Percentiles rank a stretch among this genome's conserved stretches.
phyloP scores from a whole-genome alignment of 306 rosid genomes.

The Vachellia pachyceras region DNA sequence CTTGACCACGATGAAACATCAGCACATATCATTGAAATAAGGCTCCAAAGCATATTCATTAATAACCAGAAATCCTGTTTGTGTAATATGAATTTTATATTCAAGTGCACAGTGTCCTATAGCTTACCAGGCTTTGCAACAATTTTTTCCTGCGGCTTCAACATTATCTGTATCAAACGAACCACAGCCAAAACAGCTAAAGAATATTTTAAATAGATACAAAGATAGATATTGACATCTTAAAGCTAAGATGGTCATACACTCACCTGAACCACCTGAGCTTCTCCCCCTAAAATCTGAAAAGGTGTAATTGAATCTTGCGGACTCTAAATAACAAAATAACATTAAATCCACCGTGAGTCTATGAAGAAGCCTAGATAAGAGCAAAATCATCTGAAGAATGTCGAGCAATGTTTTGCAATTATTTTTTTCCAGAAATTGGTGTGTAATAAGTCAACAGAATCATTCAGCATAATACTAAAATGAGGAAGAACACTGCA shows the following conservation, averaged over 20 bases:
- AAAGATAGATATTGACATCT: background rate
- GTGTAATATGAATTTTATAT: no score
- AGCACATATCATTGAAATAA: slow-evolving; percentile 14
- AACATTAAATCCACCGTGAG: slow-evolving; percentile 33
- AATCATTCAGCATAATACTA: background rate
- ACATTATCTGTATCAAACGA: slow-evolving; percentile 71
- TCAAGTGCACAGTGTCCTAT: background rate
- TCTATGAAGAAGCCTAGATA: slow-evolving; percentile 28
- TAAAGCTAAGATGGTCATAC: slow-evolving; percentile 23
- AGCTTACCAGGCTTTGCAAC: slow-evolving; percentile 91
- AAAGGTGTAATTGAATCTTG: slow-evolving; percentile 88
- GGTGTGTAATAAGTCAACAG: background rate
- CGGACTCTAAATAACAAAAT: slow-evolving; percentile 70
- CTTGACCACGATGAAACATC: slow-evolving; percentile 35
- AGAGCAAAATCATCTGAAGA: slow-evolving; percentile 13
- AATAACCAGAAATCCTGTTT: background rate
- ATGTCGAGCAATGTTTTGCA: slow-evolving; percentile 6
- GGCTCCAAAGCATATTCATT: slow-evolving; percentile 22
- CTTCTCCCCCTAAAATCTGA: slow-evolving; percentile 99
- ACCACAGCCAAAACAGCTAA: slow-evolving; percentile 20
- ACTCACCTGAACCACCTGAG: slow-evolving; percentile 95
- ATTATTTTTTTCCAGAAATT: background rate
- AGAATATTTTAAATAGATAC: slow-evolving; percentile 21
- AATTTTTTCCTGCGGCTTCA: slow-evolving; percentile 91
- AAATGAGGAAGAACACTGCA: background rate